Evolutionary conservation across 2,329 filamentous ascomycete genomes (phyloP), one percentile per base, ranked within the genome.

Genomic region (Penicillium vulpinum): DNA sequence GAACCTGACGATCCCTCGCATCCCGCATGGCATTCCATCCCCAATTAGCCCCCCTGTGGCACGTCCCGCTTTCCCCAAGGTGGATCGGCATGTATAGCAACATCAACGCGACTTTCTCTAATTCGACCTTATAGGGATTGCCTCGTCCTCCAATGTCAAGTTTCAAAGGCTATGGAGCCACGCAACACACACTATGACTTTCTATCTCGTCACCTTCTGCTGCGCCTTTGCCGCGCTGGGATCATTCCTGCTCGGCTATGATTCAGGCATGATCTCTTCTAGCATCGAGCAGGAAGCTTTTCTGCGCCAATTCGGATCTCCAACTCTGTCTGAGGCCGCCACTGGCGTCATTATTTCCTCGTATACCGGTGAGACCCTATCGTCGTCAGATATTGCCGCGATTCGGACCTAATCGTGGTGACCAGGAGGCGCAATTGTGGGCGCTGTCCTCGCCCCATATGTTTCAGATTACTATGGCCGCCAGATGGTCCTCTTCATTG

Each of bases 191-290:
- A 63, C 24, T 38, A 73, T 72, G 70, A 54, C 66, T 39, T 70
- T 63, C 47, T 41, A 63, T 16, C 64, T 74, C 24, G 72, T 72
- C 44, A 67, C 67, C 16, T 60, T 72, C 31, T 75, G 67, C 57
- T 74, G 78, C 56, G 68, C 72, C 41, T 80, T 80, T 59, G 77
- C 77, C 16, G 75, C 76, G 6, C 70, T 80, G 40, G 79, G 78
- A 22, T 79, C 79, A 36, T 76, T 81, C 53, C 70, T 81, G 15
- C 80, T 80, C 61, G 79, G 79, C 48, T 81, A 81, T 65, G 79
- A 81, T 60, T 68, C 70, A 1, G 73, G 73, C 22, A 70, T 76
- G 24, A 75, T 76, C 51, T 66, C 68, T 21, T 75, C 73, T 0
- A 73, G 65, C 29, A 74, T 75, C 48, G 68, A 68, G 26, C 68